Percentiles rank a stretch among this genome's conserved stretches.
These are phyloP conservation scores for Esteya vermicola DNA, from an alignment of 2,329 filamentous ascomycete genomes.

Conservation along the genomic window DNA sequence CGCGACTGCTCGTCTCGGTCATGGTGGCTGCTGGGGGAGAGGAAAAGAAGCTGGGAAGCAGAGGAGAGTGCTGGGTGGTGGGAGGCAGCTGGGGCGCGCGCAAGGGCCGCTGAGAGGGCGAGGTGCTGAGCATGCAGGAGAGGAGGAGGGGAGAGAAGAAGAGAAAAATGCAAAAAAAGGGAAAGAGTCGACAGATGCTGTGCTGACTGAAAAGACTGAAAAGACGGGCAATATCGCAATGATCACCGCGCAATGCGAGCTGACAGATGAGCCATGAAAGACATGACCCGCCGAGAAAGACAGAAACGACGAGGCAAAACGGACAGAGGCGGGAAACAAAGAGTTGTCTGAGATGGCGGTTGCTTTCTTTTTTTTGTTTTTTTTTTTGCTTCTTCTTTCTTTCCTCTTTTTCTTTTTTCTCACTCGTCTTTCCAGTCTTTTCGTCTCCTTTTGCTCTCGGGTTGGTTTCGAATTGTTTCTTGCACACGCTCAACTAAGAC, in stretches of 20 bases:
- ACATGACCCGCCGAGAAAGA: conserved; percentile 1
- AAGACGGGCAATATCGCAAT: not conserved
- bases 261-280: not conserved
- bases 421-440: not conserved
- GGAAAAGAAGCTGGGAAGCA: conserved; percentile 42
- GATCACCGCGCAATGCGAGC: not conserved
- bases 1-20: too few relatives aligned
- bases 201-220: too few relatives aligned
- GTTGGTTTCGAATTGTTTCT: too few relatives aligned
- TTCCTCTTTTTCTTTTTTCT: not conserved
- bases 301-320: not conserved
- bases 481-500: too few relatives aligned
- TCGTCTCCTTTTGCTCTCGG: too few relatives aligned
- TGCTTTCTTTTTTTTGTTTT: not conserved
- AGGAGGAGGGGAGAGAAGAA: too few relatives aligned
- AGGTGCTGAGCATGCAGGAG: conserved; percentile 40
- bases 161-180: too few relatives aligned
- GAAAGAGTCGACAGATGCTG: too few relatives aligned
- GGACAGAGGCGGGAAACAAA: too few relatives aligned
- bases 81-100: conserved; percentile 37
- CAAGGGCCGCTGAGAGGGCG: conserved; percentile 26
- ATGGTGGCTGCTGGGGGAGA: too few relatives aligned
- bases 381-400: too few relatives aligned
- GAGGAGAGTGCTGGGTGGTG: conserved; percentile 26
- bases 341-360: not conserved